phyloP scores from a whole-genome alignment of 768 basidiomycete genomes.

The Xerocomellus dryophilus region DNA sequence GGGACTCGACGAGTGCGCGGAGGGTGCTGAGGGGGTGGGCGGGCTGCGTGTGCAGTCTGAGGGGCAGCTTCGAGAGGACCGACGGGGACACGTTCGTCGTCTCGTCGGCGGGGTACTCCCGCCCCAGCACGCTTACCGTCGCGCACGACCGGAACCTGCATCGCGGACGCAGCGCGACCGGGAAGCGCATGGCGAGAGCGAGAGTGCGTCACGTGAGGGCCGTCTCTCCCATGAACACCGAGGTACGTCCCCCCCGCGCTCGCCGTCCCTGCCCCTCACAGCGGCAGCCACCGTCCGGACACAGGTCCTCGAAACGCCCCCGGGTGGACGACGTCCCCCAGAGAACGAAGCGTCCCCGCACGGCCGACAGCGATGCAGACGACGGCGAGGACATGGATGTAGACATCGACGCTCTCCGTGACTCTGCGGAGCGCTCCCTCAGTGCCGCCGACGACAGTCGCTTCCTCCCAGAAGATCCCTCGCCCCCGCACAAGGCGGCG shows the following conservation, averaged over 20 bases:
- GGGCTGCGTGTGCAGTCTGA: constrained; percentile 70
- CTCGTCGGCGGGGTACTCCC: constrained; percentile 69
- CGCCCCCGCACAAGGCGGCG: constrained; percentile 5
- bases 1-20: constrained; percentile 76
- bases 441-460: constrained; percentile 16
- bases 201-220: constrained; percentile 4
- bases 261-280: constrained; percentile 6
- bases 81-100: constrained; percentile 83
- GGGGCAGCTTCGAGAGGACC: constrained; percentile 77
- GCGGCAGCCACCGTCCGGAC: constrained; percentile 19
- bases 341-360: constrained; percentile 26
- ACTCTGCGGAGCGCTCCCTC: constrained; percentile 15
- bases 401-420: constrained; percentile 38
- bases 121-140: constrained; percentile 54
- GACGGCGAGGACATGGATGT: too few species aligned
- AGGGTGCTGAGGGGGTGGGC: constrained; percentile 87
- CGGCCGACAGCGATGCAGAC: constrained; percentile 31
- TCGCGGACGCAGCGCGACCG: background rate
- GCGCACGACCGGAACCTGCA: background rate
- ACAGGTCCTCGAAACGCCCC: constrained; percentile 26
- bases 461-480: constrained; percentile 16
- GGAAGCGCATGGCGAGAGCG: constrained; percentile 19
- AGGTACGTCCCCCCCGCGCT: constrained; percentile 16
- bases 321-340: constrained; percentile 36
- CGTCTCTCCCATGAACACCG: constrained; percentile 5